Percentiles rank a stretch among this genome's conserved stretches.
Conservation (phyloP, 1,284 basidiomycete genomes). For the Polyporus tsugae region DNA sequence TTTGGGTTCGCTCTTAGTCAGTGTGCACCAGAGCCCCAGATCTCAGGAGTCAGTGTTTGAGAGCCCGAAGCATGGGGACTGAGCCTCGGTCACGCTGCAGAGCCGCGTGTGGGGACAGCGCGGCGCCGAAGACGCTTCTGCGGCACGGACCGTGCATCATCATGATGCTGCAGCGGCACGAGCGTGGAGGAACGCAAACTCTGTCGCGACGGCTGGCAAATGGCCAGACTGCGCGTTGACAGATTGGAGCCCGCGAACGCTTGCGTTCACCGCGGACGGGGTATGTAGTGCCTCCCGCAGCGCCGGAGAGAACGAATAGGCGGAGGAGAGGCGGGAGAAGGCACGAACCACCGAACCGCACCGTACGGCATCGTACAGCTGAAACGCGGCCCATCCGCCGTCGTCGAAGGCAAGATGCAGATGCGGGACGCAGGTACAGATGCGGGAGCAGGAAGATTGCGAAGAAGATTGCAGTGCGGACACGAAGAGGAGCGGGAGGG, state of each 20-base stretch:
- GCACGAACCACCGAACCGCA: neutral
- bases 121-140: neutral
- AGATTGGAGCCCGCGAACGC: neutral
- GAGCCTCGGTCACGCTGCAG: neutral
- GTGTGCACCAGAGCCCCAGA: neutral
- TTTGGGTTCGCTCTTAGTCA: conserved; percentile 2
- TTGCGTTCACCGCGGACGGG: neutral
- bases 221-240: neutral
- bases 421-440: neutral
- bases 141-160: neutral
- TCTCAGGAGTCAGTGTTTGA: neutral
- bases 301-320: neutral
- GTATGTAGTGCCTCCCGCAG: neutral
- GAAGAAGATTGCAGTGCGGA: neutral
- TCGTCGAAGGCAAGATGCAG: neutral
- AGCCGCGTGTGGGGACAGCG: neutral
- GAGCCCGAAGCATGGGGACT: neutral
- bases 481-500: neutral
- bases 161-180: neutral
- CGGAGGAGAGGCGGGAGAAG: neutral
- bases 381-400: neutral
- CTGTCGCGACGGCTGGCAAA: neutral
- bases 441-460: neutral
- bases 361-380: neutral
- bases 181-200: neutral